Evolutionary conservation across 2,329 filamentous ascomycete genomes (phyloP), one percentile per base, ranked within the genome.

Genomic region (Fusarium abutilonis): DNA sequence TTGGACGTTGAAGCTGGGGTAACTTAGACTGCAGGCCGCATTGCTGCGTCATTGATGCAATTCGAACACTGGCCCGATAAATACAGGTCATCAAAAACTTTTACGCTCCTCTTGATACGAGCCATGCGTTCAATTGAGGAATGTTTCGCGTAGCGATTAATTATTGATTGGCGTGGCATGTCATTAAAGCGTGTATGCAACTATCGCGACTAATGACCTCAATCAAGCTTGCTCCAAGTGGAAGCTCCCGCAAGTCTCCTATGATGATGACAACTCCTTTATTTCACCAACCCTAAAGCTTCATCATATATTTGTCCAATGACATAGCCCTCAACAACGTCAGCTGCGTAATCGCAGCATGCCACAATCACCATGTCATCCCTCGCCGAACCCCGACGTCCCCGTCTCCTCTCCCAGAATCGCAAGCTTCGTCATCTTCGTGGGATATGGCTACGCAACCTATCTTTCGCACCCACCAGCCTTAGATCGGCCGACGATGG

Each of bases 371-470:
- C 29, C 55, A 78, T 78, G 76, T 76, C 76, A 42, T 68, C 73
- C 58, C 68, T 77, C 57, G 70, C 73, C 55, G 75, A 77, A 67
- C 73, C 73, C 29, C 74, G 76, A 41, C 78, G 80, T 36, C 83
- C 84, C 36, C 79, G 83, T 38, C 79, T 89, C 61, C 77, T 87
- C 28, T 79, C 86, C 15, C 84, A 95, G 83, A 97, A 97, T 75
- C 91, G 93, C 74, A 93, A 90, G 75, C 82, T 98, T 49, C 88
- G 94, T 51, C 93, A 97, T 79, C 84, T 97, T 5, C 89, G 91
- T 70, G 92, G 92, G 66, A 86, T 98, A 68, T 94, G 91, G 52
- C 79, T 97, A 47, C 91, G 94, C 55, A 97, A 97, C 75, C 81
- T 97, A 39, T 88, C 87, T 60, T 88, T 97, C 66, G 80, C 81